Percentiles rank a stretch among this genome's conserved stretches.
These are phyloP conservation scores for Arthrobotrys entomopaga DNA, from an alignment of 2,329 filamentous ascomycete species.

Conservation along the genomic window DNA sequence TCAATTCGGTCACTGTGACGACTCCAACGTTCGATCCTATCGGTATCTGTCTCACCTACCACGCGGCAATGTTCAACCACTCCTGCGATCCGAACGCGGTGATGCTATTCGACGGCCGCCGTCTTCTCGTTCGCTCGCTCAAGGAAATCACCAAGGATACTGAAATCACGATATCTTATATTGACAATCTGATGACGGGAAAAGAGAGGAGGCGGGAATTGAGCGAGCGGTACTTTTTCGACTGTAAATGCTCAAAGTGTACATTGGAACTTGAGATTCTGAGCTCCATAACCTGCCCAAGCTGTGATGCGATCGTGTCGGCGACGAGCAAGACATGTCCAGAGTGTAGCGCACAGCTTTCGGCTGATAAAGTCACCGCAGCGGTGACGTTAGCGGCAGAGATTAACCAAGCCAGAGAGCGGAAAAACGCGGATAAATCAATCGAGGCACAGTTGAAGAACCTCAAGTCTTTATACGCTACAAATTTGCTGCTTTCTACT, in stretches of 20 bases:
- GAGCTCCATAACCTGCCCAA: slow-evolving; percentile 62
- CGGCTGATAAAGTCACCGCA: slow-evolving; percentile 55
- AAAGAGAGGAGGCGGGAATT: slow-evolving; percentile 68
- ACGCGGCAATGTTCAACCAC: slow-evolving; percentile 69
- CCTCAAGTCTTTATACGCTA: slow-evolving; percentile 63
- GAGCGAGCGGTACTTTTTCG: slow-evolving; percentile 69
- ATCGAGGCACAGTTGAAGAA: slow-evolving; percentile 55
- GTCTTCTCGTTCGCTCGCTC: slow-evolving; percentile 67
- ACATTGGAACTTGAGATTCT: slow-evolving; percentile 60
- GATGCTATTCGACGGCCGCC: slow-evolving; percentile 68
- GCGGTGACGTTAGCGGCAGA: slow-evolving; percentile 29
- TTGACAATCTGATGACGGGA: slow-evolving; percentile 68
- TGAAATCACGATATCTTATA: slow-evolving; percentile 72
- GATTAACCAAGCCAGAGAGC: slow-evolving; percentile 60
- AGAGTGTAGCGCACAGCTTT: slow-evolving; percentile 10
- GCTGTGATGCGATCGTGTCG: slow-evolving; percentile 57
- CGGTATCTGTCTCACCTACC: slow-evolving; percentile 70
- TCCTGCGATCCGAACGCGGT: slow-evolving; percentile 71
- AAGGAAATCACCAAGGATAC: slow-evolving; percentile 67
- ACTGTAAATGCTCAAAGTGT: slow-evolving; percentile 69
- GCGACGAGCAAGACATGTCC: slow-evolving; percentile 17
- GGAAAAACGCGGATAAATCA: slow-evolving; percentile 60
- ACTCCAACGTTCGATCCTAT: slow-evolving; percentile 69
- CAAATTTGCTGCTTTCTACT: slow-evolving; percentile 64
- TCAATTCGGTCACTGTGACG: slow-evolving; percentile 70